A percentile compares a stretch with the other conserved stretches of the same genome.
phyloP scores from a whole-genome alignment of 1,284 basidiomycete species.

The Microbotryum lychnidis-dioicae region DNA sequence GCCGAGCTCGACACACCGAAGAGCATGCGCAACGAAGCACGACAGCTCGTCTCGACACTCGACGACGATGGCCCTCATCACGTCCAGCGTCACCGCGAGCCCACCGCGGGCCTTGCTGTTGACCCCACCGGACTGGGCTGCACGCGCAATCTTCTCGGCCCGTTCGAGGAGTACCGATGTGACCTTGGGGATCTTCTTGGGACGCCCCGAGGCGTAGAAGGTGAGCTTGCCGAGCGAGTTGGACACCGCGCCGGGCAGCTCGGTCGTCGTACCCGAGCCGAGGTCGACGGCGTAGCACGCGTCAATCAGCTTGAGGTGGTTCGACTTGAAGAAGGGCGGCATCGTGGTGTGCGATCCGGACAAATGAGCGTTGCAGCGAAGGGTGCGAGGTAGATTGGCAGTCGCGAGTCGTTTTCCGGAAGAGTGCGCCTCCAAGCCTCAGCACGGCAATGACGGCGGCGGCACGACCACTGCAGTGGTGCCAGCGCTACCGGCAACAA shows the following conservation, averaged over 20 bases:
- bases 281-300: conserved; percentile 75
- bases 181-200: conserved; percentile 80
- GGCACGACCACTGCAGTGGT: too few relatives aligned
- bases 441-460: too few relatives aligned
- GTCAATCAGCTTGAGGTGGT: conserved; percentile 76
- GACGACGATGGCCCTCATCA: conserved; percentile 73
- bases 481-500: too few relatives aligned
- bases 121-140: conserved; percentile 58
- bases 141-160: conserved; percentile 58
- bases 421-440: too few relatives aligned
- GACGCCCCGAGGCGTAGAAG: conserved; percentile 84
- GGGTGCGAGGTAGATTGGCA: too few relatives aligned
- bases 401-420: too few relatives aligned
- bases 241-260: conserved; percentile 52
- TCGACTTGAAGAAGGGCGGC: conserved; percentile 52
- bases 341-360: neutral
- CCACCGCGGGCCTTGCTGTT: conserved; percentile 57
- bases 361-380: neutral
- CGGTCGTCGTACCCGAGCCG: conserved; percentile 54
- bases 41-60: conserved; percentile 78
- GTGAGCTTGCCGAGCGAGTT: conserved; percentile 86
- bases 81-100: conserved; percentile 76
- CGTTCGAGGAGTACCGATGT: conserved; percentile 74
- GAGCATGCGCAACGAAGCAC: conserved; percentile 61
- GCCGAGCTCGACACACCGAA: conserved; percentile 62